Evolutionary conservation across 345 rosid genomes (phyloP), one percentile per base, ranked within the genome.

Genomic region (Linum usitatissimum): DNA sequence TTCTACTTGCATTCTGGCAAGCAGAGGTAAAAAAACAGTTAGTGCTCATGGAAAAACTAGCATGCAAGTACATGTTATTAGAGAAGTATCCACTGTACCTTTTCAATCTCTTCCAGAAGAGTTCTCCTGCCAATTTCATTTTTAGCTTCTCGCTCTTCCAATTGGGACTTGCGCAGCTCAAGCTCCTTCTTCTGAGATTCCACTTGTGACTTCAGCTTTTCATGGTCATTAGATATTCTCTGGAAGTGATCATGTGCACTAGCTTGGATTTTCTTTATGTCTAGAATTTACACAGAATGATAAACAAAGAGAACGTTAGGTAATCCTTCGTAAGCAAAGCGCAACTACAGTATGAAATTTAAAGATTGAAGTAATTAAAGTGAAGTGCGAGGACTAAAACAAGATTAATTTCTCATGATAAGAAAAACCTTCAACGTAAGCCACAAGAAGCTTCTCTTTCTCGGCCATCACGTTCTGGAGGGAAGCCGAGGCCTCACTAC

Each of bases 61-160:
- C 6, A 42, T 15, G 60, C 12, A 10, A 28, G 40, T 15, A 9
- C 49, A 53, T 21, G 63, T 31, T 42, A 62, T 54, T 3, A 12
- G 45, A 39, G 20, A 23, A 57, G 3, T 8, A 55, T 48, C 59
- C 10, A 49, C 6, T 23, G 34, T 76, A 87, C 99, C 95, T 90
- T 74, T 73, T 75, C 85, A 66, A 80, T 81, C 77, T 86, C 99
- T 73, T 81, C 83, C 3, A 77, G 73, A 48, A 93, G 77, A 45
- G 69, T 65, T 70, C 74, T 84, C 60, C 82, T 86, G 62, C 83
- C 96, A 73, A 31, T 84, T 75, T 90, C 96, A 81, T 87, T 87
- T 62, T 73, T 73, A n/a, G 92, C 87, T 75, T 93, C 96, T 57
- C 99, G 95, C 74, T 79, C 74, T 76, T 82, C 86, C 79, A 87